A percentile compares a stretch with the other conserved stretches of the same genome.
These are phyloP conservation scores for Gaertneriomyces semiglobifer DNA, from an alignment of 192 early-diverging fungal genomes.

Conservation along the genomic window DNA sequence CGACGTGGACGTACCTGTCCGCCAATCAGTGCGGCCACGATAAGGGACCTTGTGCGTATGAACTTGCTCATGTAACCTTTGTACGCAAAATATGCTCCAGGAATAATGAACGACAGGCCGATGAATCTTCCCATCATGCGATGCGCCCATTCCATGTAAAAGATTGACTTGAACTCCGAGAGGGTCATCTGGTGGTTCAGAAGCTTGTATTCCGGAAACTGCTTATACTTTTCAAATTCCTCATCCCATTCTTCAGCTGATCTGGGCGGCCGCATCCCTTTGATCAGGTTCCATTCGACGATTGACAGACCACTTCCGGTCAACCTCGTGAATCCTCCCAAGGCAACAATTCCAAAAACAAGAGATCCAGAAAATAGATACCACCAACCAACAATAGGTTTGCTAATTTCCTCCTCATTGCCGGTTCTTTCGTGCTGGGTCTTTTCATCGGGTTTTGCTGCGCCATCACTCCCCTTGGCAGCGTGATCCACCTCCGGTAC, in stretches of 20 bases:
- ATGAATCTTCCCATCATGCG: constrained; percentile 92
- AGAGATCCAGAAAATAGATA: constrained; percentile 80
- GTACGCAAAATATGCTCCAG: constrained; percentile 77
- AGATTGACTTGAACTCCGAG: constrained; percentile 94
- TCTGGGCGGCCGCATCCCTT: constrained; percentile 85
- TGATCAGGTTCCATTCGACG: constrained; percentile 94
- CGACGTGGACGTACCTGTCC: constrained; percentile 12
- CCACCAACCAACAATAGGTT: constrained; percentile 83
- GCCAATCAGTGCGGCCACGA: constrained; percentile 25
- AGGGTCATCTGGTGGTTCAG: constrained; percentile 85
- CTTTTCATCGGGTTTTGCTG: too few species aligned
- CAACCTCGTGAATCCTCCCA: constrained; percentile 91
- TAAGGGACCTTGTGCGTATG: constrained; percentile 41
- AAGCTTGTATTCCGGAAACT: constrained; percentile 96
- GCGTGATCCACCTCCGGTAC: too few species aligned
- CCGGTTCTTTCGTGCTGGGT: not conserved
- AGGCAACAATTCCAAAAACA: constrained; percentile 88
- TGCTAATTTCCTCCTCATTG: constrained; percentile 5
- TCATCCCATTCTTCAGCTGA: constrained; percentile 81
- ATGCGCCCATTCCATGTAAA: constrained; percentile 98
- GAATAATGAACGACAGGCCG: constrained; percentile 80
- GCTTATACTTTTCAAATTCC: constrained; percentile 98
- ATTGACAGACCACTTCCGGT: constrained; percentile 98
- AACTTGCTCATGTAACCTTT: constrained; percentile 70
- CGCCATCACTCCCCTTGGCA: too few species aligned